Conservation (phyloP, 345 rosid species). For the Sonneratia alba region DNA sequence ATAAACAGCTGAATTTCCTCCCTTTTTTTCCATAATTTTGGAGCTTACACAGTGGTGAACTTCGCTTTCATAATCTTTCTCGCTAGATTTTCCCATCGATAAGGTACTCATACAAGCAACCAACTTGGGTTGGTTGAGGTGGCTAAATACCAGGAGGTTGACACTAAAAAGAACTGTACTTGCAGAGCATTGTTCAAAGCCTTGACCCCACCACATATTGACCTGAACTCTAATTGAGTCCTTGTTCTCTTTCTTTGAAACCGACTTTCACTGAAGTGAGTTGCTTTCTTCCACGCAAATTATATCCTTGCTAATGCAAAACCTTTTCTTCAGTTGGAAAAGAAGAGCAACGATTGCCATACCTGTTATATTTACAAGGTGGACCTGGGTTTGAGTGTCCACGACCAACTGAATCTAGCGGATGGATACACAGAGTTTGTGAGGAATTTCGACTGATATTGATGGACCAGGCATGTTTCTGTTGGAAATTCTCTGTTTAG, state of each 20-base stretch:
- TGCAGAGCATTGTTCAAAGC: too few relatives aligned
- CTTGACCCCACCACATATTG: background rate
- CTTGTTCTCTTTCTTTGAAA: background rate
- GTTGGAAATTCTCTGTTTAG: constrained; percentile 1
- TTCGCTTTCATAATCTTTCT: background rate
- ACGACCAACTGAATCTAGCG: constrained; percentile 75
- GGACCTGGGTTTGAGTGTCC: constrained; percentile 94
- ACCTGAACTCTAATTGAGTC: background rate
- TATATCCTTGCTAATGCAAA: background rate
- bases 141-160: too few relatives aligned
- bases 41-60: background rate
- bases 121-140: too few relatives aligned
- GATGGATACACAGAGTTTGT: constrained; percentile 76
- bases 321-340: constrained; percentile 37
- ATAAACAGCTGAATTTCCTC: background rate
- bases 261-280: background rate
- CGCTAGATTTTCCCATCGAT: background rate
- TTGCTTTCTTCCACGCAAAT: background rate
- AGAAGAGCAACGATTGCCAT: constrained; percentile 71
- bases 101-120: background rate
- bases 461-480: constrained; percentile 71
- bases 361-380: constrained; percentile 70
- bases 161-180: too few relatives aligned
- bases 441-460: constrained; percentile 82
- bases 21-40: background rate